Evolutionary conservation across 2,329 filamentous ascomycete species (phyloP), one percentile per base, ranked within the genome.

Genomic region (Aspergillus viridinutans): DNA sequence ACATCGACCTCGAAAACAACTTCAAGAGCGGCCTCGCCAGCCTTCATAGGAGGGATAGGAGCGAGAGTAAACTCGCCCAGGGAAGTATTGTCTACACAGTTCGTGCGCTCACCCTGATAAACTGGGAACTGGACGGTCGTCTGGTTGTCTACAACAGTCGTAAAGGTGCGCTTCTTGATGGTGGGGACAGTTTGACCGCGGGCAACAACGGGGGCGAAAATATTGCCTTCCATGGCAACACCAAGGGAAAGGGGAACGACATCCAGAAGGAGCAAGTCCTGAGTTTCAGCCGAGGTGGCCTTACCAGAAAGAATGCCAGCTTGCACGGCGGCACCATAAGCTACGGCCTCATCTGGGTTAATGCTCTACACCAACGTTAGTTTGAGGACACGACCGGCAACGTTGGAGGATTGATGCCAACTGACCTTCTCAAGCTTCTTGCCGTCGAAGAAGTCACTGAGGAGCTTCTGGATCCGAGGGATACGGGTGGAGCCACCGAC

Each of bases 151-250:
- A 77, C 71, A 58, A 76, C 70, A 14, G 92, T 97, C 66, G 92
- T 96, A 80, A 97, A 96, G 20, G 92, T 93, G 63, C 80, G 79
- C 82, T 95, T 95, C 82, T 93, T 94, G 62, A 96, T 80, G 14
- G 83, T 87, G 5, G 91, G 90, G 2, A 92, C 86, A 4, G 89
- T 90, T 61, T 85, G 79, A 21, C 89, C 90, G 72, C 90, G 88
- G 62, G 90, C 81, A 66, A 99, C 92, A 64, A 97, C 93, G 52
- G 91, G 90, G 55, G 93, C 93, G 75, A 97, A 97, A 79, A 97
- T 96, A 83, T 97, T 97, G 67, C 94, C 93, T 83, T 97, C 94
- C 94, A 97, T 99, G 74, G 93, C 94, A 67, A 99, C 93, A 89
- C 94, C 94, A 32, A 99, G 90, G 61, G 92, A 96, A 62, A 99